Percentiles rank a stretch among this genome's conserved stretches.
These are phyloP conservation scores for Massariosphaeria phaeospora DNA, from an alignment of 495 filamentous ascomycete genomes.

Conservation along the genomic window DNA sequence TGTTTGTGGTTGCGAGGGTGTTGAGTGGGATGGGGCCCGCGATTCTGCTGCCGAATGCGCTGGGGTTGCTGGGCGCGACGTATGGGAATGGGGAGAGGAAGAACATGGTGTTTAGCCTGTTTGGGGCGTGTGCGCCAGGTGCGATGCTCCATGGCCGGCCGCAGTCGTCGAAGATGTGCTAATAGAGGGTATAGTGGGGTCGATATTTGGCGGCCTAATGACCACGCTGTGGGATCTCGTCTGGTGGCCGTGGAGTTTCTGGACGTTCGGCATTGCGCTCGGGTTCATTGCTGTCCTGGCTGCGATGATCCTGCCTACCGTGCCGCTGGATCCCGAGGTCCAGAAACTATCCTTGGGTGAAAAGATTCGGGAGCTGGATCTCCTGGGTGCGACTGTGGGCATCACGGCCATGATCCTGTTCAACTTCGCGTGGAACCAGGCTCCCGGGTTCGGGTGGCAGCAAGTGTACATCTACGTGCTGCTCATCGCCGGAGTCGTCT, in stretches of 20 bases:
- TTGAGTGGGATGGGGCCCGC: slow-evolving; percentile 53
- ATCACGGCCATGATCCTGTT: slow-evolving; percentile 43
- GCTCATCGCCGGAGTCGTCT: slow-evolving; percentile 45
- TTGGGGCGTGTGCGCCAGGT: slow-evolving; percentile 28
- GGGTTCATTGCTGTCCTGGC: slow-evolving; percentile 3
- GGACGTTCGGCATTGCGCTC: slow-evolving; percentile 8
- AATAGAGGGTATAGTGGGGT: slow-evolving; percentile 19
- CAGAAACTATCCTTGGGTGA: not conserved
- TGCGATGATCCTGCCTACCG: slow-evolving; percentile 29
- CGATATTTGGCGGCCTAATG: slow-evolving; percentile 13
- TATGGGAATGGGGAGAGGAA: slow-evolving; percentile 33
- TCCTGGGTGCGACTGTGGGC: slow-evolving; percentile 20
- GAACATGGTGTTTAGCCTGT: slow-evolving; percentile 28
- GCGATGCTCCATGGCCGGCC: not conserved
- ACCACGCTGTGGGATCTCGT: not conserved
- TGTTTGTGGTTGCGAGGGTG: slow-evolving; percentile 48
- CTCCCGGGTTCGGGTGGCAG: slow-evolving; percentile 45
- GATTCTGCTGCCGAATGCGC: slow-evolving; percentile 48
- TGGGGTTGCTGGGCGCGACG: slow-evolving; percentile 46
- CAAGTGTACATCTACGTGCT: slow-evolving; percentile 46
- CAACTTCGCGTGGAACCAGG: slow-evolving; percentile 53
- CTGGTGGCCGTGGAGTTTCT: slow-evolving; percentile 33
- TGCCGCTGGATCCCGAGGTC: not conserved
- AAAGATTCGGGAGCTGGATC: slow-evolving; percentile 11
- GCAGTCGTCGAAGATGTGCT: too few species aligned